phyloP scores from a whole-genome alignment of 73 alveolate genomes.

The Blepharisma stoltei region DNA sequence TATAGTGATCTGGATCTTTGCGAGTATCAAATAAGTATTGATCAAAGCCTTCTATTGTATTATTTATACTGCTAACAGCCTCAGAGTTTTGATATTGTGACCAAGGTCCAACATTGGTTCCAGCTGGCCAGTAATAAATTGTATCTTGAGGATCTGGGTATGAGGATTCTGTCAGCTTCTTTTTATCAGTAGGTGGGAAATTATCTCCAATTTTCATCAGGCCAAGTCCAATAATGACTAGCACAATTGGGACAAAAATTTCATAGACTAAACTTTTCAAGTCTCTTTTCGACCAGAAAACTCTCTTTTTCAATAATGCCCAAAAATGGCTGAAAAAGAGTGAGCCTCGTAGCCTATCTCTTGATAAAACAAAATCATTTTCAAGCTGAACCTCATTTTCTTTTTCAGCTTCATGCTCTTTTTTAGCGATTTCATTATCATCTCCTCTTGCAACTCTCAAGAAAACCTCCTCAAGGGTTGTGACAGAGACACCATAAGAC shows the following conservation, averaged over 20 bases:
- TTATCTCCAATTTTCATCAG: slow-evolving; percentile 9
- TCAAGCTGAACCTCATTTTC: neutral
- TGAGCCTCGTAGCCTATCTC: slow-evolving; percentile 19
- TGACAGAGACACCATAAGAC: slow-evolving; percentile 78
- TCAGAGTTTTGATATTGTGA: too few species aligned
- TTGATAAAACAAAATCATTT: neutral
- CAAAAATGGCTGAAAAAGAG: slow-evolving; percentile 62
- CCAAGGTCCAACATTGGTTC: neutral
- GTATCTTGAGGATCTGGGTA: neutral
- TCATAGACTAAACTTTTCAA: slow-evolving; percentile 75
- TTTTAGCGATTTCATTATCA: slow-evolving; percentile 31
- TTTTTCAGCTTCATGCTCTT: neutral
- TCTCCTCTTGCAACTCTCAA: slow-evolving; percentile 62
- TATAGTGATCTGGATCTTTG: too few species aligned
- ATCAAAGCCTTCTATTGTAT: slow-evolving; percentile 36
- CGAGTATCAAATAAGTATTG: slow-evolving; percentile 15
- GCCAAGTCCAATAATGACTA: slow-evolving; percentile 74
- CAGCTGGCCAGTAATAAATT: neutral
- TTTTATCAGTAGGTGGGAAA: neutral
- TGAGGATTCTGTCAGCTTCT: neutral
- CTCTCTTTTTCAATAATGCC: slow-evolving; percentile 75
- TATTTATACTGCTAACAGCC: too few species aligned
- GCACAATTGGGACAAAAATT: slow-evolving; percentile 73
- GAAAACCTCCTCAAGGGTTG: slow-evolving; percentile 78
- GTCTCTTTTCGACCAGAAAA: slow-evolving; percentile 61